Conservation (phyloP, 1,284 basidiomycete species). For the Mycosarcoma maydis region DNA sequence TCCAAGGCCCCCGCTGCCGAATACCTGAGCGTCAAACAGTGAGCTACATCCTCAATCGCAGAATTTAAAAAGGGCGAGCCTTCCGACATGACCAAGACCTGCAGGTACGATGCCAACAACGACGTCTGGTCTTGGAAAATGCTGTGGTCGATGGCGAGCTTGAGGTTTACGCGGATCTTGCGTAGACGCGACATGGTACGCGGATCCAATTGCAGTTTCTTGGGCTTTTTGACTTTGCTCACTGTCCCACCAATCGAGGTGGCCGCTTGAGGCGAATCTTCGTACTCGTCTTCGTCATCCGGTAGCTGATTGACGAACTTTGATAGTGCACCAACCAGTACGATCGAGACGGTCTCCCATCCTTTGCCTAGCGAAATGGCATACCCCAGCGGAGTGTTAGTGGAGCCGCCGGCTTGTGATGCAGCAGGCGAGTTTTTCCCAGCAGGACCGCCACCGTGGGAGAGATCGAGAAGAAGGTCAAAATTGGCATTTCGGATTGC, state of each 20-base stretch:
- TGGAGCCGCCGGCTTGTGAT: conserved; percentile 33
- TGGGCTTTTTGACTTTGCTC: conserved; percentile 32
- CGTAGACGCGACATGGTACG: conserved; percentile 49
- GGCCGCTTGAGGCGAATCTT: neutral
- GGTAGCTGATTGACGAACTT: conserved; percentile 64
- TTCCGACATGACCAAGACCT: conserved; percentile 61
- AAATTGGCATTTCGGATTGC: conserved; percentile 61
- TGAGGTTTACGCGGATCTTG: conserved; percentile 61
- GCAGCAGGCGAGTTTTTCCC: conserved; percentile 26
- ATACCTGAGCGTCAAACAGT: conserved; percentile 20
- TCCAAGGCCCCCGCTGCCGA: conserved; percentile 9
- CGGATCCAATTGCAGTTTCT: conserved; percentile 49
- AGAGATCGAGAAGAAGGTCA: conserved; percentile 60
- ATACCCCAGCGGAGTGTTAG: conserved; percentile 55
- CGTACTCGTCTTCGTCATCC: conserved; percentile 51
- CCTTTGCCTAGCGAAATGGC: conserved; percentile 58
- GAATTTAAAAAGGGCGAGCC: conserved; percentile 46
- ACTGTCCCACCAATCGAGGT: conserved; percentile 7
- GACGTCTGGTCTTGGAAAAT: conserved; percentile 55
- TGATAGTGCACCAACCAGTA: conserved; percentile 59
- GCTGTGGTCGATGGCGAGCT: conserved; percentile 62
- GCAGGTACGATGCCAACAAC: conserved; percentile 59
- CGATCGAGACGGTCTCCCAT: conserved; percentile 55
- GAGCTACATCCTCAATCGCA: conserved; percentile 44
- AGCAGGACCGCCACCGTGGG: conserved; percentile 22